Evolutionary conservation across 129 eudicot genomes (phyloP).

Genomic region (Flaveria bidentis): DNA sequence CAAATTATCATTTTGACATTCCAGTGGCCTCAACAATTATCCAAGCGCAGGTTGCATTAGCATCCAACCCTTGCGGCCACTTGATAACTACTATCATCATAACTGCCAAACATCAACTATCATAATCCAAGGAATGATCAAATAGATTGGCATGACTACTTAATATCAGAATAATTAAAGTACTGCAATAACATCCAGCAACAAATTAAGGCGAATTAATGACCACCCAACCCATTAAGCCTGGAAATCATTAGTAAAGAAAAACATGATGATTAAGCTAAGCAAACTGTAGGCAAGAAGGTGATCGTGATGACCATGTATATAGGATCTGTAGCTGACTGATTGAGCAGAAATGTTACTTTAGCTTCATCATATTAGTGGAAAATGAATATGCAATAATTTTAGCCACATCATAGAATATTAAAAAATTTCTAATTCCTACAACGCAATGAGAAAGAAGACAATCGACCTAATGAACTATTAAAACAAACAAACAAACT

Average conservation of each 20-base stretch:
- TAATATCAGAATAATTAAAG: slow-evolving; percentile 5
- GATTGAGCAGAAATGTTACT: slow-evolving; percentile 17
- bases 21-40: neutral
- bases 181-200: neutral
- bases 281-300: slow-evolving; percentile 3
- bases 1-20: neutral
- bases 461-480: neutral
- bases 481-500: no score
- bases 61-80: neutral
- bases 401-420: neutral
- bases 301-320: neutral
- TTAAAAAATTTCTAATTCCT: neutral
- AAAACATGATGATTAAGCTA: slow-evolving; percentile 5
- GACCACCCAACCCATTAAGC: neutral
- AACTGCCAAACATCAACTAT: neutral
- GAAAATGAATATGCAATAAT: slow-evolving; percentile 15
- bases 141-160: slow-evolving; percentile 11
- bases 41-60: neutral
- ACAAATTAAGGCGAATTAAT: neutral
- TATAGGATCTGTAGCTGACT: neutral
- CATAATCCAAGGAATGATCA: slow-evolving; percentile 2
- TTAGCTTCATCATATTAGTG: neutral
- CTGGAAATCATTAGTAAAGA: slow-evolving; percentile 7
- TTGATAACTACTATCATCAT: neutral
- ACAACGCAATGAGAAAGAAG: neutral